Evolutionary conservation across 2,329 filamentous ascomycete species (phyloP), one percentile per base, ranked within the genome.

Genomic region (Cytospora mali): DNA sequence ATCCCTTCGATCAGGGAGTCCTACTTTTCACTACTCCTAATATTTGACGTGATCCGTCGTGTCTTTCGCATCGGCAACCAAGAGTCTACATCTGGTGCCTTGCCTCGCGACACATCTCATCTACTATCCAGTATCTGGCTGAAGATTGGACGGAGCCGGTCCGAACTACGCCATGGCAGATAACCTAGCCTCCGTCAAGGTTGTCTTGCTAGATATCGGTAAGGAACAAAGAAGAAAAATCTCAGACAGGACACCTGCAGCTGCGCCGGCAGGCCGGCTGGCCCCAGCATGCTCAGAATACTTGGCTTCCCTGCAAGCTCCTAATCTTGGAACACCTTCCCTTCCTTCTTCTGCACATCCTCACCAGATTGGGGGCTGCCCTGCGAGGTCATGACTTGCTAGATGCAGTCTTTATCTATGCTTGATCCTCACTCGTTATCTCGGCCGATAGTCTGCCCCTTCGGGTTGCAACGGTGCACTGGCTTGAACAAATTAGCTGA

Each of bases 181-280:
- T 53, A 60, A 65, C 53, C 69, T 66, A 68, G 71, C 67, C 62
- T 69, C 73, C 61, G 68, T 80, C 58, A 80, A 80, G 70, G 78
- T 81, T 39, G 76, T 84, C 69, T 73, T 86, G 69, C 79, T 86
- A 68, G 83, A 86, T 73, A 86, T 86, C 72, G 84, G 84, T 86
- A 78, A 79, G 69, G 35, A 56, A 39, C 39, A 33, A 29, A 42
- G 25, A 52, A 18, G 16, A 27, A 42, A 49, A 28, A 29, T n/a
- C 28, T 29, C 54, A 58, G 55, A 58, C 31, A 35, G 54, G 27
- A 27, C 58, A 51, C 57, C 46, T 28, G 28, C 49, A 46, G 18
- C 55, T 58, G 61, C 48, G n/a, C n/a, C n/a, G n/a, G n/a, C n/a
- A n/a, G 23, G 52, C 51, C 29, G 46, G 29, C 9, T n/a, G 21